Evolutionary conservation across 108 stramenopile genomes (phyloP).

Genomic region (Nitzschia sp.): DNA sequence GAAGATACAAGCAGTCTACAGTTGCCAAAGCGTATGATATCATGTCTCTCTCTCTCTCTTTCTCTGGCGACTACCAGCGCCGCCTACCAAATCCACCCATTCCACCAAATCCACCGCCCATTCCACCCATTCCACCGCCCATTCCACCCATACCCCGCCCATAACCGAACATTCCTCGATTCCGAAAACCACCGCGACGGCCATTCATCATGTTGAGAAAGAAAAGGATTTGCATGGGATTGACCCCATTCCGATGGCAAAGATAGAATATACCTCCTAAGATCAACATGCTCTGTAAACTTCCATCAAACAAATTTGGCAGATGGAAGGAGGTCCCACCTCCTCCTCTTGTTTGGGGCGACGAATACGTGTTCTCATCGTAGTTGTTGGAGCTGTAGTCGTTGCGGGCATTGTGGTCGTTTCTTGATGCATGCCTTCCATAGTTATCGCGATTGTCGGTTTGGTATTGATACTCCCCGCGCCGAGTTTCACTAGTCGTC

Average conservation of each 20-base stretch:
- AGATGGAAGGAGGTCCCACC: conserved; percentile 15
- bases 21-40: too few relatives aligned
- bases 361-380: not conserved
- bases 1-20: too few relatives aligned
- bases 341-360: not conserved
- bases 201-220: conserved; percentile 58
- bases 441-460: not conserved
- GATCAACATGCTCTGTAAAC: conserved; percentile 44
- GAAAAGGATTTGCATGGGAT: conserved; percentile 62
- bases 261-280: conserved; percentile 36
- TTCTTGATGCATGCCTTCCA: not conserved
- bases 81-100: conserved; percentile 35
- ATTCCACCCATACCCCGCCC: conserved; percentile 39
- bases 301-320: conserved; percentile 62
- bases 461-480: not conserved
- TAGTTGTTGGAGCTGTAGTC: conserved; percentile 9
- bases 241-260: conserved; percentile 66
- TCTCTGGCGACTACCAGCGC: not conserved
- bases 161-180: conserved; percentile 28
- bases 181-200: conserved; percentile 25
- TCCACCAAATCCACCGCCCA: too few relatives aligned
- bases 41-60: too few relatives aligned
- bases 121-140: too few relatives aligned
- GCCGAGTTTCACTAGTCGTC: not conserved
- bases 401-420: not conserved